phyloP scores from a whole-genome alignment of 805 yeast species.

The Candida namnaoensis region DNA sequence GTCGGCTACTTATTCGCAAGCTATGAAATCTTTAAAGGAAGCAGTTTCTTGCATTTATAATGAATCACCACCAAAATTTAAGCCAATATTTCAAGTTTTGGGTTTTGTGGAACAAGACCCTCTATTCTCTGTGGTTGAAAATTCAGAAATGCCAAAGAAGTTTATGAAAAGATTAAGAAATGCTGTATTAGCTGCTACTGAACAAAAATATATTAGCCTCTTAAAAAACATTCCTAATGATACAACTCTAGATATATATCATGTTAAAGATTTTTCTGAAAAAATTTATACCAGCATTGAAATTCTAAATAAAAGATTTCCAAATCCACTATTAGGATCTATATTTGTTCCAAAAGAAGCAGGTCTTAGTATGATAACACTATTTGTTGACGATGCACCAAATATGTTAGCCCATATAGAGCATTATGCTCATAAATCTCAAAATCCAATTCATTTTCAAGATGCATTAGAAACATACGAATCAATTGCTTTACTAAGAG shows the following conservation, averaged over 20 bases:
- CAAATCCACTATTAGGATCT: slow-evolving; percentile 50
- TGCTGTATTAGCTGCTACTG: slow-evolving; percentile 30
- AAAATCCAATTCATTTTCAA: slow-evolving; percentile 32
- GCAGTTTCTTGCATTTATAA: slow-evolving; percentile 32
- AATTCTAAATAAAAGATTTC: slow-evolving; percentile 49
- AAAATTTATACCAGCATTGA: slow-evolving; percentile 39
- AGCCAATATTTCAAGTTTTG: slow-evolving; percentile 39
- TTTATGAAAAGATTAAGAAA: slow-evolving; percentile 31
- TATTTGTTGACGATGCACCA: slow-evolving; percentile 45
- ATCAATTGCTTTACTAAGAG: slow-evolving; percentile 42
- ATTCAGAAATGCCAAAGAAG: slow-evolving; percentile 29
- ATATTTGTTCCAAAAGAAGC: slow-evolving; percentile 42
- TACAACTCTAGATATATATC: slow-evolving; percentile 40
- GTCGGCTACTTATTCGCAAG: slow-evolving; percentile 33
- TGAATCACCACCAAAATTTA: slow-evolving; percentile 46
- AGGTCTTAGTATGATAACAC: slow-evolving; percentile 38
- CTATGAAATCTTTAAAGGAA: slow-evolving; percentile 35
- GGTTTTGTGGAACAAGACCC: slow-evolving; percentile 41
- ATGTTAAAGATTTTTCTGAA: slow-evolving; percentile 50
- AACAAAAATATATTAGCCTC: slow-evolving; percentile 31
- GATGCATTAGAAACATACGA: slow-evolving; percentile 54
- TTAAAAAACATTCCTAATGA: slow-evolving; percentile 51
- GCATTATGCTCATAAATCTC: slow-evolving; percentile 24
- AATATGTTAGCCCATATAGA: slow-evolving; percentile 42
- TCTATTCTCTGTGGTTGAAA: slow-evolving; percentile 25